A percentile compares a stretch with the other conserved stretches of the same genome.
Conservation (phyloP, 371 early-diverging fungal species). For the Apophysomyces ossiformis region DNA sequence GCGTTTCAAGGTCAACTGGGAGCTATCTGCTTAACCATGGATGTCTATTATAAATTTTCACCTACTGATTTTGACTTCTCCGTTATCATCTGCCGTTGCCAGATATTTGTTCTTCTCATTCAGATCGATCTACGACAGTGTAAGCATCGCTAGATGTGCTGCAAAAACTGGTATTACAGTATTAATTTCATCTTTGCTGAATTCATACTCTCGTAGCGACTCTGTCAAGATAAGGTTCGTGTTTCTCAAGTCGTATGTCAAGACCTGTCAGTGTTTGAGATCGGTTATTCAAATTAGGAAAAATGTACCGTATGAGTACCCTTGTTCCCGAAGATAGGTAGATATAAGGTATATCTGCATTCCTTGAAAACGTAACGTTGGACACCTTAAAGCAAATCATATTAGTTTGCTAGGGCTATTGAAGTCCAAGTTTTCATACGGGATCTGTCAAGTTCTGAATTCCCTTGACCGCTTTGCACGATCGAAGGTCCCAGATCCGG, state of each 20-base stretch:
- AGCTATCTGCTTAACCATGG: background rate
- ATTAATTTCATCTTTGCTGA: slow-evolving; percentile 52
- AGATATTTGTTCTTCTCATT: slow-evolving; percentile 43
- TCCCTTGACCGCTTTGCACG: slow-evolving; percentile 32
- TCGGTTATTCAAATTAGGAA: background rate
- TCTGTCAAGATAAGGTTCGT: slow-evolving; percentile 33
- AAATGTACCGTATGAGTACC: slow-evolving; percentile 17
- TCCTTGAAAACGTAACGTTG: slow-evolving; percentile 44
- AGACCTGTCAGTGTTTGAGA: slow-evolving; percentile 23
- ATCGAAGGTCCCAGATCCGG: slow-evolving; percentile 47
- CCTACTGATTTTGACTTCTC: slow-evolving; percentile 45
- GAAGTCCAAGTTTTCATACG: slow-evolving; percentile 21
- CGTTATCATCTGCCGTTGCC: slow-evolving; percentile 50
- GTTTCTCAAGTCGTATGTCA: slow-evolving; percentile 43
- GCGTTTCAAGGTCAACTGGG: slow-evolving; percentile 44
- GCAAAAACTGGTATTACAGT: slow-evolving; percentile 21
- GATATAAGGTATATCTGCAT: slow-evolving; percentile 23
- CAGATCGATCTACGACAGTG: slow-evolving; percentile 42
- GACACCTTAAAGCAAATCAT: slow-evolving; percentile 27
- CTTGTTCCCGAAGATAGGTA: slow-evolving; percentile 45
- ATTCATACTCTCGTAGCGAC: slow-evolving; percentile 31
- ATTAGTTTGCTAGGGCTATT: background rate
- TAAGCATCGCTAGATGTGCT: background rate
- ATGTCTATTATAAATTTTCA: background rate
- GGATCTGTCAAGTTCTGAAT: slow-evolving; percentile 35